A percentile compares a stretch with the other conserved stretches of the same genome.
phyloP scores from a whole-genome alignment of 208 protist genomes.

The Novymonas esmeraldas region DNA sequence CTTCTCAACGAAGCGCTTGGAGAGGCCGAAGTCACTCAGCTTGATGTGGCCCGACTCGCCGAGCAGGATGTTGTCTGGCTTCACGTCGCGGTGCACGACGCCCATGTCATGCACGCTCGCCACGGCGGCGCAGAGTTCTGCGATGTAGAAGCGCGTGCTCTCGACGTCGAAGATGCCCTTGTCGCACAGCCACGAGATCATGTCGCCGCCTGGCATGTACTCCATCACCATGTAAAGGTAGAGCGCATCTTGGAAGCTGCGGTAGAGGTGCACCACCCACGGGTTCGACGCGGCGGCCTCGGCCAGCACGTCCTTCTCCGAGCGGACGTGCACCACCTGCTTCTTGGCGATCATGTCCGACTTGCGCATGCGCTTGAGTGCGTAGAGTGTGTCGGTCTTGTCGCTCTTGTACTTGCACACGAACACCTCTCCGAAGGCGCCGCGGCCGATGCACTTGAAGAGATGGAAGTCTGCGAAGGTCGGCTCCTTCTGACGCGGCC shows the following conservation, averaged over 20 bases:
- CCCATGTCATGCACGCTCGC: constrained; percentile 91
- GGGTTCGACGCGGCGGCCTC: constrained; percentile 78
- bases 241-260: constrained; percentile 92
- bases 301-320: constrained; percentile 91
- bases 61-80: constrained; percentile 99
- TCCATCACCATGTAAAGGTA: constrained; percentile 96
- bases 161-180: constrained; percentile 89
- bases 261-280: constrained; percentile 91
- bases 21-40: constrained; percentile 97
- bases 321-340: constrained; percentile 89
- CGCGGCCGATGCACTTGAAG: constrained; percentile 88
- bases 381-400: constrained; percentile 71
- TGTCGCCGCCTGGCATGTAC: constrained; percentile 94
- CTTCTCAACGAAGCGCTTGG: constrained; percentile 85
- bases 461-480: constrained; percentile 86
- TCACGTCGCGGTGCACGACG: constrained; percentile 96
- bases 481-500: constrained; percentile 73
- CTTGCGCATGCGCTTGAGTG: constrained; percentile 92
- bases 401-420: constrained; percentile 84
- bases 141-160: constrained; percentile 92
- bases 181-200: constrained; percentile 93
- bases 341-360: constrained; percentile 91
- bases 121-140: constrained; percentile 90
- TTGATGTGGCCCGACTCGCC: constrained; percentile 96
- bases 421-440: constrained; percentile 92